Base-by-base conservation (phyloP, 352 stramenopile genomes). In the Globisporangium sylvaticum region DNA sequence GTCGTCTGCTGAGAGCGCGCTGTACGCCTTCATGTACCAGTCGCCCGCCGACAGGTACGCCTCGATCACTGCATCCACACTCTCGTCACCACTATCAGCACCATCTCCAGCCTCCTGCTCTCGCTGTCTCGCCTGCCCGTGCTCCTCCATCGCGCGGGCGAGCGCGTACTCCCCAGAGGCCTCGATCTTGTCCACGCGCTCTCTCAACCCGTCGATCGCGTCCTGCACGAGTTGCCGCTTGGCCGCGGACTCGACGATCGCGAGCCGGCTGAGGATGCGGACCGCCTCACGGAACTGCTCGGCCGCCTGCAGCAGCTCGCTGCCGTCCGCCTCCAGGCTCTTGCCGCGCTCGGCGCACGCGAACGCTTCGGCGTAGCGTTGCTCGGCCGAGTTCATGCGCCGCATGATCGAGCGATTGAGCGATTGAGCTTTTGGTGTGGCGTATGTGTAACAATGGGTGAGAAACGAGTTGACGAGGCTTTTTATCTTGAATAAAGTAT, bases 341-440 rank as follows among this genome's bases (percentile, higher is more conserved):
- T 81, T 77, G 65, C 75, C 84, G 22, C 70, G 75, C 67, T 90
- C 76, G 5, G 81, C 75, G 12, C 77, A 76, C 63, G 67, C 75
- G 56, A 91, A 83, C 50, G 86, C 86, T 42, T 91, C 79, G 25
- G 79, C 77, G 67, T 94, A 94, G 62, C 89, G 81, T 72, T 77
- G 74, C 68, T 89, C 78, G 44, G 44, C 64, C 56, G 64, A 69
- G 64, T 64, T 63, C 55, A 64, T 57, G 56, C 64, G 64, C 64
- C 56, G 64, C 64, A 68, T 64, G 42, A 1, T 66, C 7, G 37
- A 22, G n/a, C 7, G 9, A 34, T 34, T 34, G 31, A n/a, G n/a
- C n/a, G n/a, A n/a, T n/a, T n/a, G 31, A 8, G 31, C 31, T 37
- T 56, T 18, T 25, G 15, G 24, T 52, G 27, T 56, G 24, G 22